Percentiles rank a stretch among this genome's conserved stretches.
Conservation (phyloP, 306 rosid species). For the Cicer judaicum region DNA sequence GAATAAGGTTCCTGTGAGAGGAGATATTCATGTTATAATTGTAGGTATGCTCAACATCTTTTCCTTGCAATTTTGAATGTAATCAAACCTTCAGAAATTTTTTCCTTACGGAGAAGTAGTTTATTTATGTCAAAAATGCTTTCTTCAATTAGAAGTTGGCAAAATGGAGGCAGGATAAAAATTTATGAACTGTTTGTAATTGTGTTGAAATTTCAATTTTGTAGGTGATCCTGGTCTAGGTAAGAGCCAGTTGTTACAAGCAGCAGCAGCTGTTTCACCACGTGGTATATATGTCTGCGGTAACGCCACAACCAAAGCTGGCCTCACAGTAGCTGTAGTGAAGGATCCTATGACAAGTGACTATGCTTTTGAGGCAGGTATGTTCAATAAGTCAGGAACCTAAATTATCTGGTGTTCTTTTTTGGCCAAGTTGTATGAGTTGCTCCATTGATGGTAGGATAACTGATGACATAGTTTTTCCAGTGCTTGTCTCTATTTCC, state of each 20-base stretch:
- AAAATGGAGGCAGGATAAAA: not conserved
- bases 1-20: constrained; percentile 97
- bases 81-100: constrained; percentile 35
- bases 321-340: constrained; percentile 93
- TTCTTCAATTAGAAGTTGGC: constrained; percentile 22
- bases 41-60: constrained; percentile 71
- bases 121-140: constrained; percentile 31
- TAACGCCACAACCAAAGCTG: constrained; percentile 92
- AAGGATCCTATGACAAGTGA: constrained; percentile 89
- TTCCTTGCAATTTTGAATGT: constrained; percentile 41
- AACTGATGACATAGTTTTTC: constrained; percentile 31
- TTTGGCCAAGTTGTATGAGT: constrained; percentile 33
- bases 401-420: constrained; percentile 28
- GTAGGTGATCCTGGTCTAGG: constrained; percentile 97
- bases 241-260: constrained; percentile 93
- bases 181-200: constrained; percentile 32
- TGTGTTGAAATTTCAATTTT: constrained; percentile 44
- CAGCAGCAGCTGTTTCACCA: constrained; percentile 90
- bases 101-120: constrained; percentile 27
- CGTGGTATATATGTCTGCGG: constrained; percentile 97
- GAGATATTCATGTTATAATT: constrained; percentile 90
- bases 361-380: constrained; percentile 95
- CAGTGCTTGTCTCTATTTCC: constrained; percentile 35
- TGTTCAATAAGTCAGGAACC: constrained; percentile 12
- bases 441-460: constrained; percentile 39